Evolutionary conservation across 495 filamentous ascomycete species (phyloP), one percentile per base, ranked within the genome.

Genomic region (Trichoderma asperelloides): DNA sequence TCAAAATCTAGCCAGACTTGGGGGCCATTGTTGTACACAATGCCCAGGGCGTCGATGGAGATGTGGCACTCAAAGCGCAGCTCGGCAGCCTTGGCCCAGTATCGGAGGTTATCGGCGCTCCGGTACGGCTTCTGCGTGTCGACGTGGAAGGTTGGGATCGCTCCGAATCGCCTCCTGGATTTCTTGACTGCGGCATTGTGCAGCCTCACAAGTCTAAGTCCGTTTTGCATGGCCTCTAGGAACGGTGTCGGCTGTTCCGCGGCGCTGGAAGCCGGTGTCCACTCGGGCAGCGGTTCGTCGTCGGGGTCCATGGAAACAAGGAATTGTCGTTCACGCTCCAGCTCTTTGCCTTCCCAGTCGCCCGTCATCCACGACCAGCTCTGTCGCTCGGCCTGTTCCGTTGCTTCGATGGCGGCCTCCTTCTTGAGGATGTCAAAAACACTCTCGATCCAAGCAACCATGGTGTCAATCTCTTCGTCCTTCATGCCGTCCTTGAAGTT

Each of bases 21-120:
- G 18, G 80, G 79, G 65, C 85, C 83, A 63, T 81, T 84, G 65
- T 79, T 83, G 68, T 93, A 86, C 7, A 96, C 93, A 15, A 98
- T 88, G 13, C 87, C 91, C 80, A 93, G 88, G 28, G 92, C 91
- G 72, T 96, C 91, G 65, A 96, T 83, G 71, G 91, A 87, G 65
- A 97, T 81, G 68, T 91, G 85, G 23, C 91, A 85, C 78, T 98
- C 96, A 91, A 93, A 98, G 28, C 95, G 86, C 64, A 98, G 83
- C 78, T 98, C 91, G 7, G 93, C 91, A 23, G 96, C 96, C 78
- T 98, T 98, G 74, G 91, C 83, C 94, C 95, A 98, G 80, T 87
- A 98, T 13, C 91, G 85, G 43, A 98, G 83, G 73, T 98, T 98
- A 65, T 98, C 96, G 0, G 93, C 92, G 65, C 87, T 86, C 65